These are phyloP conservation scores for Tetramitus jugosus DNA, from an alignment of 208 protist genomes.

Conservation along the genomic window DNA sequence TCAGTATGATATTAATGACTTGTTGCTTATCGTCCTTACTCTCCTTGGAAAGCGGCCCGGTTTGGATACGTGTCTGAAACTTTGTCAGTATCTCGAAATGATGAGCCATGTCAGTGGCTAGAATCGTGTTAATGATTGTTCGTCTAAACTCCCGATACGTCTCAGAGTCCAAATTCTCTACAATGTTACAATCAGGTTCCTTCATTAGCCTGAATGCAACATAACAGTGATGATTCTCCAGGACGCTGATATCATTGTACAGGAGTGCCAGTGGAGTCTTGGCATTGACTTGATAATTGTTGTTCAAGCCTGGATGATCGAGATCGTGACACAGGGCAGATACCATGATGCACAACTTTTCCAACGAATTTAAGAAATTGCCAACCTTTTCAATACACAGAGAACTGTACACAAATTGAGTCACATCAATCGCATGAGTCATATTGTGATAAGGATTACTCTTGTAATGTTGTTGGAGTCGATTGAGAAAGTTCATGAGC, in stretches of 20 bases:
- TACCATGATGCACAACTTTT: constrained; percentile 45
- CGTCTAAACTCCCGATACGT: constrained; percentile 22
- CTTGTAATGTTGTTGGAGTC: constrained; percentile 13
- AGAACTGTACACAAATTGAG: constrained; percentile 43
- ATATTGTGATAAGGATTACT: constrained; percentile 61
- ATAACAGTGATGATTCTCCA: constrained; percentile 38
- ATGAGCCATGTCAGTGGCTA: constrained; percentile 33
- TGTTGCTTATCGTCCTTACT: background rate
- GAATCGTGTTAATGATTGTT: constrained; percentile 24
- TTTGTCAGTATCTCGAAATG: constrained; percentile 28
- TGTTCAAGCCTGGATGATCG: constrained; percentile 60
- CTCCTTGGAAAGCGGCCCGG: background rate
- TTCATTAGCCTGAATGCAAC: constrained; percentile 25
- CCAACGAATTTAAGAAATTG: constrained; percentile 32
- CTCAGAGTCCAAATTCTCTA: constrained; percentile 2
- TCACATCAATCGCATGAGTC: constrained; percentile 52
- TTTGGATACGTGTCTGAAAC: constrained; percentile 3
- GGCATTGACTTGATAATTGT: constrained; percentile 51
- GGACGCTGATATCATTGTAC: constrained; percentile 29
- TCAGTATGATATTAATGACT: constrained; percentile 26
- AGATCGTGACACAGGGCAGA: constrained; percentile 56
- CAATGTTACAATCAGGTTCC: background rate
- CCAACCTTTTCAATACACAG: constrained; percentile 6
- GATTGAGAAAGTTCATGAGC: constrained; percentile 14
- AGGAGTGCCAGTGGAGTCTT: constrained; percentile 41